A percentile compares a stretch with the other conserved stretches of the same genome.
Conservation (phyloP, 2,329 filamentous ascomycete species). For the Cercospora sesami region DNA sequence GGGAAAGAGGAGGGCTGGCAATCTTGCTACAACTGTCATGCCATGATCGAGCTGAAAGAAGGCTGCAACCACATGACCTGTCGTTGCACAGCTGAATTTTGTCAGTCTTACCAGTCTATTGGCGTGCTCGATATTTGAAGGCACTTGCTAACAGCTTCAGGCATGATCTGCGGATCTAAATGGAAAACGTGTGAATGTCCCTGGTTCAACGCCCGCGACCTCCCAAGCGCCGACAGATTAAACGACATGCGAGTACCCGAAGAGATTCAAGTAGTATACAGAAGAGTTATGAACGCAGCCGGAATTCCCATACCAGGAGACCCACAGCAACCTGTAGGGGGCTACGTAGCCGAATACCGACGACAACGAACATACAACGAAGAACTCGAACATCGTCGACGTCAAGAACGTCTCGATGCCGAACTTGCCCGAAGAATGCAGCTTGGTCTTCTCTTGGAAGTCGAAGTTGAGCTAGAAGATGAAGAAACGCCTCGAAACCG, state of each 20-base stretch:
- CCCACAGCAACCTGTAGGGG: neutral
- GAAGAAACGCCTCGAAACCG: slow-evolving; percentile 26
- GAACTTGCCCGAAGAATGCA: slow-evolving; percentile 55
- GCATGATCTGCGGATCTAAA: slow-evolving; percentile 73
- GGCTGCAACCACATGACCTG: slow-evolving; percentile 92
- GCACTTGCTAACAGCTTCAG: neutral
- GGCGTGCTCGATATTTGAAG: neutral
- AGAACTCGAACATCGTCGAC: slow-evolving; percentile 43
- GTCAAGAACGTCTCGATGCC: slow-evolving; percentile 51
- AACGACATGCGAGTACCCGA: slow-evolving; percentile 55
- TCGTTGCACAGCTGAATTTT: slow-evolving; percentile 80
- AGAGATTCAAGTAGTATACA: slow-evolving; percentile 43
- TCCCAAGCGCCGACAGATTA: slow-evolving; percentile 55
- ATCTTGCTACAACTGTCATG: slow-evolving; percentile 70
- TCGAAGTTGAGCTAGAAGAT: slow-evolving; percentile 33
- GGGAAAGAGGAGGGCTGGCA: slow-evolving; percentile 71
- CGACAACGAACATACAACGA: slow-evolving; percentile 38
- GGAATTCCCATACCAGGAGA: slow-evolving; percentile 13
- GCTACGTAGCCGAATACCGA: slow-evolving; percentile 5
- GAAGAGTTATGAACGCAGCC: slow-evolving; percentile 32
- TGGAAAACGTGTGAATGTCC: slow-evolving; percentile 85
- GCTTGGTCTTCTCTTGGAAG: slow-evolving; percentile 41
- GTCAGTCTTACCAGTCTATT: slow-evolving; percentile 37
- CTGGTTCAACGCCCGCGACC: slow-evolving; percentile 65
- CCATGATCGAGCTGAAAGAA: slow-evolving; percentile 75